Percentiles rank a stretch among this genome's conserved stretches.
Evolutionary conservation across 2,329 filamentous ascomycete species (phyloP).

Genomic region (Microdochium paspali): DNA sequence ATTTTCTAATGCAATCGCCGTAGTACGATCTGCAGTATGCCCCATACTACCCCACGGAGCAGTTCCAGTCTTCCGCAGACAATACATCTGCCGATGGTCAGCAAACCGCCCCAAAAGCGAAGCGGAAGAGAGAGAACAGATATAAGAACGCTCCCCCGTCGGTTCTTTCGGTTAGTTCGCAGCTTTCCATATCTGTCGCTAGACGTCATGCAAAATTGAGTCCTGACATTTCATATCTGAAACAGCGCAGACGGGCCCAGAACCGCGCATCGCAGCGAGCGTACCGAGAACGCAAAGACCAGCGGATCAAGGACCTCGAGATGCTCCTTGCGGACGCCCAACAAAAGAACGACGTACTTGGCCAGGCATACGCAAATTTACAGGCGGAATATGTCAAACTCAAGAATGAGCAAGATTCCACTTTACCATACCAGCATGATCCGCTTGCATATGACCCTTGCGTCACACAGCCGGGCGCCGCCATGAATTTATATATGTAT

Average conservation of each 20-base stretch:
- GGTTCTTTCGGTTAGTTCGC: conserved; percentile 33
- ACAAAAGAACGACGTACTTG: conserved; percentile 44
- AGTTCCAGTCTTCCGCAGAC: conserved; percentile 13
- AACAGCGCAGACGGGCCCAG: conserved; percentile 46
- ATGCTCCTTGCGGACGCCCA: conserved; percentile 41
- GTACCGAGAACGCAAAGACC: conserved; percentile 54
- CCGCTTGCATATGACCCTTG: conserved; percentile 12
- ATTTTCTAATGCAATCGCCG: neutral
- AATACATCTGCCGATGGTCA: conserved; percentile 12
- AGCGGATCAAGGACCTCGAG: conserved; percentile 56
- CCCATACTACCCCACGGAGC: conserved; percentile 13
- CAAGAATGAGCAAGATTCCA: conserved; percentile 20
- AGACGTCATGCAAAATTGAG: neutral
- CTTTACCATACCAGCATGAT: conserved; percentile 13
- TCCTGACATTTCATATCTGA: neutral
- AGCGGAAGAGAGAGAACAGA: conserved; percentile 40
- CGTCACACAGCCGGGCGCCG: conserved; percentile 7
- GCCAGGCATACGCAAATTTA: conserved; percentile 41
- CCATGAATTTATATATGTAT: conserved; percentile 15
- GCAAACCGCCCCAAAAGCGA: conserved; percentile 22
- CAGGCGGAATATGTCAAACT: conserved; percentile 33
- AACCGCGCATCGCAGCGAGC: conserved; percentile 52
- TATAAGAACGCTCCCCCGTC: conserved; percentile 43
- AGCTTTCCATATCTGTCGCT: neutral
- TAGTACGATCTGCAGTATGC: conserved; percentile 23